Evolutionary conservation across 1,139 yeast genomes (phyloP).

Genomic region (Geotrichum siamense): DNA sequence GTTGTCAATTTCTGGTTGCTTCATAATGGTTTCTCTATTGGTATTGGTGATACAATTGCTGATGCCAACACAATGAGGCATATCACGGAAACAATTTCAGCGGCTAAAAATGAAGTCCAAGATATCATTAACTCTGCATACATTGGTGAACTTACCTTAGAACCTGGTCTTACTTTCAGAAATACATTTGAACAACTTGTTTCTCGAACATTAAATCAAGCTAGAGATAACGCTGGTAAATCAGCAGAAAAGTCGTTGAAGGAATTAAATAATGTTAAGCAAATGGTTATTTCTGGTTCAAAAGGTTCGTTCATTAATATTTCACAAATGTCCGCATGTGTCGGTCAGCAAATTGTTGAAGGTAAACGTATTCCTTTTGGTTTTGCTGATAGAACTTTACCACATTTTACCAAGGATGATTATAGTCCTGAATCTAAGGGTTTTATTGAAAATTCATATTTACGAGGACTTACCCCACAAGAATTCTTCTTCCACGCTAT

Average conservation of each 20-base stretch:
- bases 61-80: constrained; percentile 93
- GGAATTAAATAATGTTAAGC: constrained; percentile 91
- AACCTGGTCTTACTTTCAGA: constrained; percentile 99
- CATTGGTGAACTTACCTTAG: constrained; percentile 77
- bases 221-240: constrained; percentile 99
- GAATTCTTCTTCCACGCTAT: constrained; percentile 99
- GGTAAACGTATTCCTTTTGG: constrained; percentile 99
- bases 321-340: constrained; percentile 99
- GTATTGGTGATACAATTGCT: constrained; percentile 99
- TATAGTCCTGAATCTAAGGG: constrained; percentile 98
- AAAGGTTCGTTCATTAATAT: constrained; percentile 98
- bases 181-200: constrained; percentile 98
- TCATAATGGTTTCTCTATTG: constrained; percentile 95
- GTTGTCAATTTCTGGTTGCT: constrained; percentile 94
- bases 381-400: constrained; percentile 89
- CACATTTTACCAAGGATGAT: constrained; percentile 97
- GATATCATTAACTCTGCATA: constrained; percentile 91
- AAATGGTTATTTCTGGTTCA: constrained; percentile 98
- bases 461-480: constrained; percentile 97
- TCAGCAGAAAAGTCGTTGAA: constrained; percentile 95
- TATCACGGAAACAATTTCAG: constrained; percentile 85
- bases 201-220: constrained; percentile 89
- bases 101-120: constrained; percentile 88
- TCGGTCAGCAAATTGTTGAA: constrained; percentile 98
- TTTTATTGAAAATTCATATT: constrained; percentile 92